Conservation (phyloP, 371 early-diverging fungal genomes). For the Circinella umbellata region DNA sequence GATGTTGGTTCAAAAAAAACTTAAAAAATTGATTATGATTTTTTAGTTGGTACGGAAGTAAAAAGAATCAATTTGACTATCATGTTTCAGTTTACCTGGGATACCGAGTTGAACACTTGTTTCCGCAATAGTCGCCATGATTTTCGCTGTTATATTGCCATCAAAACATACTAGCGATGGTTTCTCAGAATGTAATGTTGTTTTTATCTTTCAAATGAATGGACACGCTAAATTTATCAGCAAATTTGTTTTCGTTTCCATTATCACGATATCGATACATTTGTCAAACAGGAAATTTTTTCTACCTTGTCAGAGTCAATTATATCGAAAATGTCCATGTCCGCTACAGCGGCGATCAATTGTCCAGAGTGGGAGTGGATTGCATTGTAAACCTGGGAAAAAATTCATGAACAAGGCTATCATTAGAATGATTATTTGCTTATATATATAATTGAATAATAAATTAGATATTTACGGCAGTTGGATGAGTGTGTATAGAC, state of each 20-base stretch:
- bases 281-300: no score
- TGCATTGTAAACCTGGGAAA: slow-evolving; percentile 73
- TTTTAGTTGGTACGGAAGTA: no score
- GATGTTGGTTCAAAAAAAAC: slow-evolving; percentile 93
- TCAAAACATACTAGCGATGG: slow-evolving; percentile 44
- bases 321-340: slow-evolving; percentile 79
- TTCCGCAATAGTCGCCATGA: slow-evolving; percentile 29
- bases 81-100: not conserved
- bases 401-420: no score
- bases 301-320: slow-evolving; percentile 43
- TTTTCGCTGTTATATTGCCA: slow-evolving; percentile 63
- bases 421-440: slow-evolving; percentile 20
- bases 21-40: slow-evolving; percentile 11
- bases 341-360: slow-evolving; percentile 83
- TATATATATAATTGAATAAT: not conserved
- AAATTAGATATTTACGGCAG: slow-evolving; percentile 33
- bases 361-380: slow-evolving; percentile 75
- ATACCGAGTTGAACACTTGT: not conserved
- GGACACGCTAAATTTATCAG: no score
- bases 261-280: no score
- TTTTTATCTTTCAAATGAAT: not conserved
- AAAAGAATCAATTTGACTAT: no score
- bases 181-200: not conserved
- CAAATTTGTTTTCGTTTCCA: no score
- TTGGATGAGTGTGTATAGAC: slow-evolving; percentile 22